Base-by-base conservation (phyloP, 2,329 filamentous ascomycete species). In the Phyllosticta paracitricarpa region DNA sequence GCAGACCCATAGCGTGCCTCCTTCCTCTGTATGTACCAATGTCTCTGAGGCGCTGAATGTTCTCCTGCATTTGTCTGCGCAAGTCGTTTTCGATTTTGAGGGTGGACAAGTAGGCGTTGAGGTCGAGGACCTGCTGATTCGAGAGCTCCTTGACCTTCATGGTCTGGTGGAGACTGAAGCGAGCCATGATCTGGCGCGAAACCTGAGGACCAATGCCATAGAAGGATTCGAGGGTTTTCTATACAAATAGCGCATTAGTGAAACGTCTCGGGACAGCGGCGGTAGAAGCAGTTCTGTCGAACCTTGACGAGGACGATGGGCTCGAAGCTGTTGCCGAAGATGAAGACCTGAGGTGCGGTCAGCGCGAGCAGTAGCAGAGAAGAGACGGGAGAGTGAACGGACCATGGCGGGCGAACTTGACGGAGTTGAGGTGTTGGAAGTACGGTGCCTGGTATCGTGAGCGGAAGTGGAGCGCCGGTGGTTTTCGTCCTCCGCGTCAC, bases 61-160 rank as follows among this genome's bases (percentile, higher is more conserved):
- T 94, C 57, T 96, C 90, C 69, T 87, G 82, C 48, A 97, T 77
- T 63, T 89, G 78, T 71, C 88, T 84, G 69, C 85, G 81, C 65
- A 95, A 81, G 69, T 97, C 92, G 74, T 89, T 96, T 75, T 97
- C 94, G 69, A 97, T 90, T 63, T 89, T 96, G 90, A 99, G 92
- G 60, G 86, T 87, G 17, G 91, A 89, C 51, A 99, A 80, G 70
- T 96, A 90, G 57, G 88, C 88, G 24, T 89, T 94, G 63, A 99
- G 80, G 59, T 89, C 87, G 58, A 90, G 87, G 67, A 96, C 79
- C 63, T 91, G 92, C 72, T 88, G 86, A 63, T 87, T 84, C 54
- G 84, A 81, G 22, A 99, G 78, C 7, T 84, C 81, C 72, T 89
- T 89, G 67, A 97, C 81, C 70, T 86, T 89, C 66, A 89, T 89